Percentiles rank a stretch among this genome's conserved stretches.
phyloP scores from a whole-genome alignment of 73 alveolate species.

The Breviolum minutum region DNA sequence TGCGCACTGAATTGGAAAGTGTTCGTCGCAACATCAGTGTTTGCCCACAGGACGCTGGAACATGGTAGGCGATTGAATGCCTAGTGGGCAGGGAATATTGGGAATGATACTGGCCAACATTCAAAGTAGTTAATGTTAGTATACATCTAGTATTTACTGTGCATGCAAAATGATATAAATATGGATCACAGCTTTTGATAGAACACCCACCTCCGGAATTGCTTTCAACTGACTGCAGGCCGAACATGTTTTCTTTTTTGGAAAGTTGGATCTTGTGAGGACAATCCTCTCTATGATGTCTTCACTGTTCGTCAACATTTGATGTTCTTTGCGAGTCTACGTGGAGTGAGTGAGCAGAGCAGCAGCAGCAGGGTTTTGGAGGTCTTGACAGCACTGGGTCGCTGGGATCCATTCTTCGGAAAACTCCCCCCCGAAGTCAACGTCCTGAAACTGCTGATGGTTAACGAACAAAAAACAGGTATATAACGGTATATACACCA shows the following conservation, averaged over 20 bases:
- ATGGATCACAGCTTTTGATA: no score
- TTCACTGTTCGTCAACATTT: constrained; percentile 92
- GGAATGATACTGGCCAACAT: no score
- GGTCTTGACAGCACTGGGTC: constrained; percentile 60
- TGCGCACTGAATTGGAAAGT: constrained; percentile 47
- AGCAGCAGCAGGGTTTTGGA: constrained; percentile 38
- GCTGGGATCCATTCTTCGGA: background rate
- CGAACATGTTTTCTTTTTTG: no score
- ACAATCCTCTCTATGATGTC: constrained; percentile 86
- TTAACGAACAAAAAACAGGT: background rate
- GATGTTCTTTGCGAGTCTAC: constrained; percentile 70
- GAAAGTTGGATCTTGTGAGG: background rate
- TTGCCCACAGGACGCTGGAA: constrained; percentile 86
- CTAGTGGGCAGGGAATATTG: background rate
- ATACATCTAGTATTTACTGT: no score
- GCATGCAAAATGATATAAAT: no score
- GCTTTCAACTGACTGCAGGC: no score
- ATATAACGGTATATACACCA: background rate
- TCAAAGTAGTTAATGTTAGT: no score
- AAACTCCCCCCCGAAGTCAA: background rate
- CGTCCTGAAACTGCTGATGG: background rate
- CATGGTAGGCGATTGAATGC: no score
- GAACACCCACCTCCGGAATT: no score
- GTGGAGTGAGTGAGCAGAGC: constrained; percentile 48
- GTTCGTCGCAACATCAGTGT: constrained; percentile 77